A percentile compares a stretch with the other conserved stretches of the same genome.
phyloP scores from a whole-genome alignment of 805 yeast genomes.

The Metschnikowia lachancei region DNA sequence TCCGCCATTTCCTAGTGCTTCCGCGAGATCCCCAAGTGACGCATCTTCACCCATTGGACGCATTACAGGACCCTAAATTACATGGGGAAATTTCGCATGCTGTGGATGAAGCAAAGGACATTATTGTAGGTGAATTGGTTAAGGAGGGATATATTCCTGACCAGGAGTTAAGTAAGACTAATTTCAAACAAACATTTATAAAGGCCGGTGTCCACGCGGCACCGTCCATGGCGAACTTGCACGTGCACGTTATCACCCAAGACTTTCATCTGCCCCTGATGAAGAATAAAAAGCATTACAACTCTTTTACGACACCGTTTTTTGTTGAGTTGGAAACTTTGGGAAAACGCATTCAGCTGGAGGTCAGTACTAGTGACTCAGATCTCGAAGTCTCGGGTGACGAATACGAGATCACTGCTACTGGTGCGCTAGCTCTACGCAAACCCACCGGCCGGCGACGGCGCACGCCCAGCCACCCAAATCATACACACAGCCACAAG shows the following conservation, averaged over 20 bases:
- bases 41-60: conserved; percentile 49
- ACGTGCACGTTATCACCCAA: conserved; percentile 66
- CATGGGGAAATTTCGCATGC: conserved; percentile 29
- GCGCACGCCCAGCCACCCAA: not conserved
- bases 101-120: conserved; percentile 35
- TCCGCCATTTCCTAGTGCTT: conserved; percentile 57
- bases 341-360: not conserved
- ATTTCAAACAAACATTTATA: conserved; percentile 31
- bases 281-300: conserved; percentile 65
- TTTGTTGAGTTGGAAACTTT: conserved; percentile 51
- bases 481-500: not conserved
- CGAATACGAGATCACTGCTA: not conserved
- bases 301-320: conserved; percentile 65
- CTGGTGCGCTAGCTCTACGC: conserved; percentile 2
- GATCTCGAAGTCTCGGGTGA: conserved; percentile 2
- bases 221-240: conserved; percentile 70
- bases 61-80: conserved; percentile 34
- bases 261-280: conserved; percentile 56
- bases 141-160: conserved; percentile 18
- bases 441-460: not conserved
- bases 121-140: conserved; percentile 31
- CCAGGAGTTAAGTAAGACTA: conserved; percentile 7
- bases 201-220: conserved; percentile 64
- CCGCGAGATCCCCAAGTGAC: conserved; percentile 49
- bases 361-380: not conserved